Percentiles rank a stretch among this genome's conserved stretches.
phyloP scores from a whole-genome alignment of 202 grass and related monocot species.

The Dendrocalamus latiflorus region DNA sequence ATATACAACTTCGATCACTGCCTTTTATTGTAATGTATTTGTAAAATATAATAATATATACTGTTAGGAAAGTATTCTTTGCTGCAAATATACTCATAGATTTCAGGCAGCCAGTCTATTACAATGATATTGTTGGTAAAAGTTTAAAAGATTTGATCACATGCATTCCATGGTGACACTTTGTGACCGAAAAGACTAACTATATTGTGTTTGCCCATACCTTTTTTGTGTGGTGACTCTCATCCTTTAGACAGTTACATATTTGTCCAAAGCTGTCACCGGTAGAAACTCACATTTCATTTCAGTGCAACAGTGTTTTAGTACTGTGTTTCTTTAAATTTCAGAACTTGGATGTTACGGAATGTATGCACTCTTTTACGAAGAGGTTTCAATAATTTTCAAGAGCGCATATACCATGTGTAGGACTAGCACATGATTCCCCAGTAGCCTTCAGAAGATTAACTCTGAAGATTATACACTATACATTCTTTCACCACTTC shows the following conservation, averaged over 20 bases:
- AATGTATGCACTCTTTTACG: background rate
- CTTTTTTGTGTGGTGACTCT: background rate
- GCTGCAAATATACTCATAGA: background rate
- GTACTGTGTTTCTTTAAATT: slow-evolving; percentile 1
- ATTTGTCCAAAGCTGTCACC: slow-evolving; percentile 12
- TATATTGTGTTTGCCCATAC: background rate
- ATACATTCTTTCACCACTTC: background rate
- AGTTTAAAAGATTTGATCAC: background rate
- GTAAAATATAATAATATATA: background rate
- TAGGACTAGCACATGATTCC: background rate
- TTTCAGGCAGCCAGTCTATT: background rate
- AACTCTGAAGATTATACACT: background rate
- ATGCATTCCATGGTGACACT: background rate
- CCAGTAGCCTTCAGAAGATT: background rate
- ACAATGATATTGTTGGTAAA: slow-evolving; percentile 1
- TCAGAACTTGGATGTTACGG: background rate
- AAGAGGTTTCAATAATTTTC: background rate
- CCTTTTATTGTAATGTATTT: slow-evolving; percentile 12
- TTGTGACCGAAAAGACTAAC: slow-evolving; percentile 3
- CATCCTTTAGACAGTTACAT: background rate
- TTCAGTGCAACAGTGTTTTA: background rate
- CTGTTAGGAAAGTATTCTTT: background rate
- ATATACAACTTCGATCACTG: background rate
- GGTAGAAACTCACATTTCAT: background rate
- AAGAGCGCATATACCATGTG: background rate